Conservation (phyloP, 75 land plant genomes). For the Pseudotsuga menziesii region DNA sequence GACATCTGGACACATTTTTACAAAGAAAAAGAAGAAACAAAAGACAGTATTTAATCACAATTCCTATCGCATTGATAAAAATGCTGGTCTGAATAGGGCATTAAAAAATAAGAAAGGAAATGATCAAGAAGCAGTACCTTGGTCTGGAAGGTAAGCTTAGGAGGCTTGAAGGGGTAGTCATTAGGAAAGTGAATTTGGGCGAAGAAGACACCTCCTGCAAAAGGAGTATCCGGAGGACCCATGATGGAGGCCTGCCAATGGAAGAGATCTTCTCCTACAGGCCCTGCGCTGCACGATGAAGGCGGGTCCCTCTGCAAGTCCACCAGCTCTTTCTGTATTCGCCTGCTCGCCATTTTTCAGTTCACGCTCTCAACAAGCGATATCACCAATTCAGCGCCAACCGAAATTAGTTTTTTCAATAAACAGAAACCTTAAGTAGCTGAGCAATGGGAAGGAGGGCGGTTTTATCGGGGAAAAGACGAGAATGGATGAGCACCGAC, state of each 20-base stretch:
- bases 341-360: constrained; percentile 41
- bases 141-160: constrained; percentile 43
- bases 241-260: constrained; percentile 64
- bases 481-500: too few species aligned
- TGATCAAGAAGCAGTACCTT: constrained; percentile 5
- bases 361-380: neutral
- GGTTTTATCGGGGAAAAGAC: too few species aligned
- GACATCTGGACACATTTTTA: too few species aligned
- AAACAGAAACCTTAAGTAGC: too few species aligned
- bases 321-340: constrained; percentile 60
- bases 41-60: too few species aligned
- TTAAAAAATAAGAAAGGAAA: too few species aligned
- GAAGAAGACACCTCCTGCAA: constrained; percentile 52
- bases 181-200: constrained; percentile 55
- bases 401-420: neutral
- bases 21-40: too few species aligned
- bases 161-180: constrained; percentile 64
- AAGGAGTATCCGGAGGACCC: constrained; percentile 58
- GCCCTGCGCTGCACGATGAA: constrained; percentile 65
- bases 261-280: constrained; percentile 50
- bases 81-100: too few species aligned
- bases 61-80: too few species aligned
- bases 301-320: constrained; percentile 72
- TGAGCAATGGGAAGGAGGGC: too few species aligned
- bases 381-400: neutral